These are phyloP conservation scores for Globisporangium viniferum DNA, from an alignment of 352 stramenopile species.

Conservation along the genomic window DNA sequence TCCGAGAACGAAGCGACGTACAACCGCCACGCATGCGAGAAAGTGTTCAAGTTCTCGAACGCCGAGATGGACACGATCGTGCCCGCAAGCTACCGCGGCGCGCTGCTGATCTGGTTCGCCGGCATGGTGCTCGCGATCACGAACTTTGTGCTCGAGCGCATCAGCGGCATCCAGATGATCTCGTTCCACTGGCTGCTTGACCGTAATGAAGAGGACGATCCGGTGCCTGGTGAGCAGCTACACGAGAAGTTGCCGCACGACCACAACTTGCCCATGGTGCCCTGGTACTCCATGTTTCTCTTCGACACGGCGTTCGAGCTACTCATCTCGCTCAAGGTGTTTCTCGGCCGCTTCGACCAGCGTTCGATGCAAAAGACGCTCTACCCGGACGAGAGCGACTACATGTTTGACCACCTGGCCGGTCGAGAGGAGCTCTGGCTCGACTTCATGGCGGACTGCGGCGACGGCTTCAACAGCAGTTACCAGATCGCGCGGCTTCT, in stretches of 20 bases:
- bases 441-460: slow-evolving; percentile 93
- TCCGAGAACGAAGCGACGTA: slow-evolving; percentile 38
- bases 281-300: slow-evolving; percentile 93
- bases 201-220: slow-evolving; percentile 42
- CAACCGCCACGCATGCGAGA: slow-evolving; percentile 74
- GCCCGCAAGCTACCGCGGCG: slow-evolving; percentile 73
- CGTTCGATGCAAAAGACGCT: slow-evolving; percentile 88
- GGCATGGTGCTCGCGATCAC: slow-evolving; percentile 77
- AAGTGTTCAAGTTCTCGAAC: slow-evolving; percentile 71
- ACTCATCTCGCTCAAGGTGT: slow-evolving; percentile 93
- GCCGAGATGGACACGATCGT: slow-evolving; percentile 51
- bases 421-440: slow-evolving; percentile 87
- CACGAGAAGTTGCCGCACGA: slow-evolving; percentile 66
- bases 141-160: slow-evolving; percentile 80
- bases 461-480: slow-evolving; percentile 92
- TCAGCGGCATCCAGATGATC: slow-evolving; percentile 80
- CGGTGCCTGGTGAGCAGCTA: slow-evolving; percentile 33
- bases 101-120: slow-evolving; percentile 81
- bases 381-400: slow-evolving; percentile 66
- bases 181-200: slow-evolving; percentile 71
- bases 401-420: slow-evolving; percentile 81
- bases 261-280: slow-evolving; percentile 88
- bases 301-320: slow-evolving; percentile 90
- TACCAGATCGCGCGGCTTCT: slow-evolving; percentile 92
- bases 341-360: slow-evolving; percentile 90